Percentiles rank a stretch among this genome's conserved stretches.
phyloP scores from a whole-genome alignment of 352 stramenopile species.

The Albugo candida region DNA sequence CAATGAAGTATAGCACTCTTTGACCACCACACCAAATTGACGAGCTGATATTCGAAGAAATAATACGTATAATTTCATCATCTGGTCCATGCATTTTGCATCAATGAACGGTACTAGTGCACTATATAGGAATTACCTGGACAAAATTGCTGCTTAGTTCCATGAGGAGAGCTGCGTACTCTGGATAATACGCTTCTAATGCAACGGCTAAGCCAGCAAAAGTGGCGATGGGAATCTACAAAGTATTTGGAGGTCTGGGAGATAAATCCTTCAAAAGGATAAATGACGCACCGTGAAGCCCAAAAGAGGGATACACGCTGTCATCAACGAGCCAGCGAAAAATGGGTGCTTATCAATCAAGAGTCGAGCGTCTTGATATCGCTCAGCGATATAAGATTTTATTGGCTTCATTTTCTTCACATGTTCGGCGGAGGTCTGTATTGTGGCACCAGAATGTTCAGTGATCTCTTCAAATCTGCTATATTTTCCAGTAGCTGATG shows the following conservation, averaged over 20 bases:
- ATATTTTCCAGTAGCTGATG: conserved; percentile 8
- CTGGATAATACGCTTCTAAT: conserved; percentile 62
- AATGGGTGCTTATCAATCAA: conserved; percentile 33
- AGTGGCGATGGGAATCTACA: conserved; percentile 47
- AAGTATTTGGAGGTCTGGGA: neutral
- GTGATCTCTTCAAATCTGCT: conserved; percentile 3
- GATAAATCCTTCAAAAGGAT: neutral
- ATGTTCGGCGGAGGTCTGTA: conserved; percentile 8
- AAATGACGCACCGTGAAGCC: conserved; percentile 32
- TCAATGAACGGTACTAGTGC: neutral
- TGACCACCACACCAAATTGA: conserved; percentile 39
- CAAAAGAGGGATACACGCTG: conserved; percentile 47
- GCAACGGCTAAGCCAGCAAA: conserved; percentile 47
- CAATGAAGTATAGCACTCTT: conserved; percentile 48
- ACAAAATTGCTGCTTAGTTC: conserved; percentile 56
- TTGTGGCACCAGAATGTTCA: neutral
- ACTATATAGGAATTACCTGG: conserved; percentile 15
- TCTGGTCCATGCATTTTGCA: conserved; percentile 15
- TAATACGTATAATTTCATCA: conserved; percentile 62
- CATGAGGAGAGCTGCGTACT: conserved; percentile 40
- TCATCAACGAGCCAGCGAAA: conserved; percentile 31
- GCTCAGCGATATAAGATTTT: neutral
- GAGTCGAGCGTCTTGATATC: neutral
- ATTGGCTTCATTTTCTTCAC: conserved; percentile 13
- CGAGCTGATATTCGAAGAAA: conserved; percentile 55